phyloP scores from a whole-genome alignment of 2,329 filamentous ascomycete species.

The Aspergillus sp. region DNA sequence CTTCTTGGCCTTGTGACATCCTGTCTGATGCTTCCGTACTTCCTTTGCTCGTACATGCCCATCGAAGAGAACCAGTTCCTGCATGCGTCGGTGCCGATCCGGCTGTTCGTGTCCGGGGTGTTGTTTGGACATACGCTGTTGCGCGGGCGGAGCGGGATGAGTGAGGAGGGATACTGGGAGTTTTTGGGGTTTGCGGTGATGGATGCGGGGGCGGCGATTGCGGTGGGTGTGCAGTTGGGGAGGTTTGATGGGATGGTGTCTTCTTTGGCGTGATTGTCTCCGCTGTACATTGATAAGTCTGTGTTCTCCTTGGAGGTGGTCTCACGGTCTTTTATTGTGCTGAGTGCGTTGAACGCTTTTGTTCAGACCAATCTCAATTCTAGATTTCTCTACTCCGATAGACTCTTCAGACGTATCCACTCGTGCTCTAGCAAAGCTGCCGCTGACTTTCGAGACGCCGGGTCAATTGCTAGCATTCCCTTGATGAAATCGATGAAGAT shows the following conservation, averaged over 20 bases:
- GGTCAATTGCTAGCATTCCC: too few relatives aligned
- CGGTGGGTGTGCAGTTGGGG: constrained; percentile 1
- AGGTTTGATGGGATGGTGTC: constrained; percentile 3
- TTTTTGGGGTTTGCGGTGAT: neutral
- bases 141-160: constrained; percentile 1
- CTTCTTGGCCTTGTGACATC: neutral
- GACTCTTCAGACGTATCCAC: too few relatives aligned
- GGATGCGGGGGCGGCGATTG: constrained; percentile 1
- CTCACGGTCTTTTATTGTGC: too few relatives aligned
- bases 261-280: neutral
- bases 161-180: constrained; percentile 5
- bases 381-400: too few relatives aligned
- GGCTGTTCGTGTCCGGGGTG: neutral
- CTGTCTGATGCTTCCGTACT: constrained; percentile 2
- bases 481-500: too few relatives aligned
- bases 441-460: too few relatives aligned
- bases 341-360: too few relatives aligned
- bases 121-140: neutral
- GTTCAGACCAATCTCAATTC: too few relatives aligned
- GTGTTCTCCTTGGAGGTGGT: too few relatives aligned
- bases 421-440: too few relatives aligned
- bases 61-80: constrained; percentile 3
- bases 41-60: constrained; percentile 5
- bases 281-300: too few relatives aligned
- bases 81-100: neutral